Evolutionary conservation across 2,329 filamentous ascomycete species (phyloP).

Genomic region (Zarea fungicola): DNA sequence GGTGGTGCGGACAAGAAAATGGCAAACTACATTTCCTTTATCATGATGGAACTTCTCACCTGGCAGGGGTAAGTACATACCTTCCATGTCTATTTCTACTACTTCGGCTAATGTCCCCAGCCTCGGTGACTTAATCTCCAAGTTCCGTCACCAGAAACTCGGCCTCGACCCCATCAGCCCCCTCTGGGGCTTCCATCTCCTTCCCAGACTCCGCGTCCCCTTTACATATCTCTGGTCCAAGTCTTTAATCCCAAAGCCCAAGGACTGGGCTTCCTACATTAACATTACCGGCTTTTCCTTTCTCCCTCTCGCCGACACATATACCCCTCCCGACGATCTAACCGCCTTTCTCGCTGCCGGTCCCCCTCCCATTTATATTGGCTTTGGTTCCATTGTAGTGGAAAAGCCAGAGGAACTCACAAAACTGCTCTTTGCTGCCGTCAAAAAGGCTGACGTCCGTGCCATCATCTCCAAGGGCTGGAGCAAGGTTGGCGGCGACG

Average conservation of each 20-base stretch:
- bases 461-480: conserved; percentile 61
- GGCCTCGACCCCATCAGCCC: conserved; percentile 60
- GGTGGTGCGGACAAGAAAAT: conserved; percentile 54
- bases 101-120: conserved; percentile 47
- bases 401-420: conserved; percentile 52
- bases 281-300: conserved; percentile 60
- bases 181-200: conserved; percentile 61
- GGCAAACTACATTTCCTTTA: conserved; percentile 64
- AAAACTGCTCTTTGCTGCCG: conserved; percentile 53
- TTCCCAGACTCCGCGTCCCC: conserved; percentile 56
- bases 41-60: conserved; percentile 65
- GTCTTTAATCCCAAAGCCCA: conserved; percentile 58
- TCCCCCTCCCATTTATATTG: conserved; percentile 39
- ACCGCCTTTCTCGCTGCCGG: conserved; percentile 49
- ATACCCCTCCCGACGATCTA: conserved; percentile 50
- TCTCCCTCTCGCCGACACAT: conserved; percentile 45
- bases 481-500: conserved; percentile 51
- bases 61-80: conserved; percentile 56
- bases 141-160: conserved; percentile 57
- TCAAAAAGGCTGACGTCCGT: conserved; percentile 50
- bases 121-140: conserved; percentile 67
- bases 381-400: conserved; percentile 13
- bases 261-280: conserved; percentile 56
- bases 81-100: conserved; percentile 67
- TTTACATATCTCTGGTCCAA: conserved; percentile 70